phyloP scores from a whole-genome alignment of 495 filamentous ascomycete genomes.

The Penicillium steckii region DNA sequence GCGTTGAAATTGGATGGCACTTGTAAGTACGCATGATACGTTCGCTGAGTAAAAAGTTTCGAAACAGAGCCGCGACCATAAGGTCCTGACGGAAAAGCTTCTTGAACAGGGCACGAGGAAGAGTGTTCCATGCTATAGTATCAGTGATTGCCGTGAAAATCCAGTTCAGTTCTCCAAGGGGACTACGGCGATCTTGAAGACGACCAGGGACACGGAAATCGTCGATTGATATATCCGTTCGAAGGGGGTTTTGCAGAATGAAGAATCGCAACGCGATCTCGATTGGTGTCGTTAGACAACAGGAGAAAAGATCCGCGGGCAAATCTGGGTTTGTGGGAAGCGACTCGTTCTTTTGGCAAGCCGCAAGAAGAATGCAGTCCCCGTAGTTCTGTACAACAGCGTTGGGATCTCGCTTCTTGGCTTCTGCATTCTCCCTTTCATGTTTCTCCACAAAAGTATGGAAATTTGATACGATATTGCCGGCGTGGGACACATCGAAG shows the following conservation, averaged over 20 bases:
- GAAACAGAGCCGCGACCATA: conserved; percentile 97
- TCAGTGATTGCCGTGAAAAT: conserved; percentile 99
- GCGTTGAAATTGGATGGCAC: conserved; percentile 88
- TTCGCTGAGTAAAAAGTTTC: conserved; percentile 93
- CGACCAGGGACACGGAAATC: conserved; percentile 77
- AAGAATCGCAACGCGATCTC: conserved; percentile 96
- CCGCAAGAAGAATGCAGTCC: conserved; percentile 89
- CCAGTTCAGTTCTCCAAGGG: conserved; percentile 96
- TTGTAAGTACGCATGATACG: conserved; percentile 94
- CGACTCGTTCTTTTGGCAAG: conserved; percentile 83
- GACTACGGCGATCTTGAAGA: conserved; percentile 89
- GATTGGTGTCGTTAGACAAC: conserved; percentile 93
- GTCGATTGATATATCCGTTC: conserved; percentile 70
- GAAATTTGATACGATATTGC: conserved; percentile 92
- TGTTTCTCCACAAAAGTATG: conserved; percentile 93
- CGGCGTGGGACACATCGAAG: conserved; percentile 95
- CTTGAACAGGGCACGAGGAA: conserved; percentile 87
- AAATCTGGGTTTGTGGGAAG: conserved; percentile 95
- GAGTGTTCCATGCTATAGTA: conserved; percentile 96
- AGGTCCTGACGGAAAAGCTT: conserved; percentile 96
- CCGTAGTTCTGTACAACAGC: conserved; percentile 66
- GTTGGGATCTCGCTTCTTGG: conserved; percentile 68
- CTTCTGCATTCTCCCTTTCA: conserved; percentile 76
- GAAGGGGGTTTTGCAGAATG: conserved; percentile 85
- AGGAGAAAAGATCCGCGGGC: conserved; percentile 94